phyloP scores from a whole-genome alignment of 768 basidiomycete genomes.

The Auricularia sp. region DNA sequence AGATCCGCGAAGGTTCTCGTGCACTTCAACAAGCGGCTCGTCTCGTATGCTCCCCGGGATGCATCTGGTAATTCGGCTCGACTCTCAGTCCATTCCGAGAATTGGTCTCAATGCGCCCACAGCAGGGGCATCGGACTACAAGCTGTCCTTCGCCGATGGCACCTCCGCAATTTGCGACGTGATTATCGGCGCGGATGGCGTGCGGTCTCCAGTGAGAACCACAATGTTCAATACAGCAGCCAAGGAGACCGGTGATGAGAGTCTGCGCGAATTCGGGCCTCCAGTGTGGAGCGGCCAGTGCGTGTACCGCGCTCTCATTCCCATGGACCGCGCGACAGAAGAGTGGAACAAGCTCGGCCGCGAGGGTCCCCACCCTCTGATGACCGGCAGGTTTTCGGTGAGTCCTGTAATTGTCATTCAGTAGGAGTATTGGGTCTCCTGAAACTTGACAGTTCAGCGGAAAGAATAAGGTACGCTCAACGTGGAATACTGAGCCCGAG shows the following conservation, averaged over 20 bases:
- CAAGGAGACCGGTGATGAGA: conserved; percentile 13
- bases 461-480: neutral
- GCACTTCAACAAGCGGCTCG: conserved; percentile 18
- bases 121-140: conserved; percentile 8
- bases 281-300: neutral
- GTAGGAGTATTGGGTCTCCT: neutral
- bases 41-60: neutral
- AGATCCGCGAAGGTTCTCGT: conserved; percentile 57
- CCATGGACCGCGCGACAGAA: conserved; percentile 7
- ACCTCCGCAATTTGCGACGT: conserved; percentile 50
- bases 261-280: conserved; percentile 10
- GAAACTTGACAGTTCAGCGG: neutral
- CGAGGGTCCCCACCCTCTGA: neutral
- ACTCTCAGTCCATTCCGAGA: neutral
- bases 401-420: neutral
- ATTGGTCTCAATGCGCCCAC: neutral
- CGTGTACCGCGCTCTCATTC: conserved; percentile 13
- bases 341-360: conserved; percentile 3
- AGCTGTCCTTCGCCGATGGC: conserved; percentile 52
- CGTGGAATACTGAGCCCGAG: neutral
- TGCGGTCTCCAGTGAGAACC: conserved; percentile 42
- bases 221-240: conserved; percentile 23
- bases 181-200: conserved; percentile 59
- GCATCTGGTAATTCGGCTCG: neutral
- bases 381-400: conserved; percentile 1